Evolutionary conservation across 305 asterid genomes (phyloP), one percentile per base, ranked within the genome.

Genomic region (Fraxinus albicans): DNA sequence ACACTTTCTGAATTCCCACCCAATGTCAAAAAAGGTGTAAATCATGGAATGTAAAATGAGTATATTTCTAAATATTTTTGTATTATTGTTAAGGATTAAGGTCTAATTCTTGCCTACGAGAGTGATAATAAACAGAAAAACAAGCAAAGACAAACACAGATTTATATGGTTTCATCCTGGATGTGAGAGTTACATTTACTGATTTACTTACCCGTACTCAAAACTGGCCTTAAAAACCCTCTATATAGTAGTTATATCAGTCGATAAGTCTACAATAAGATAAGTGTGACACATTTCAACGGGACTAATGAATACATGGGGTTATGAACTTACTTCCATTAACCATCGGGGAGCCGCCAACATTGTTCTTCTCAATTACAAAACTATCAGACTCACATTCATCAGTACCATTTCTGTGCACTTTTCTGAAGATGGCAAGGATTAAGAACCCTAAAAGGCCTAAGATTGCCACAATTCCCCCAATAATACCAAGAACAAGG

Each of bases 401-500:
- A 53, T 81, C 83, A 21, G 72, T 86, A 73, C 88, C 87, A 40
- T 82, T 91, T 80, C 90, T 36, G 9, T 77, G 88, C 15, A 83
- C 53, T 84, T 83, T 89, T 86, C 86, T 92, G 81, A 81, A 90
- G 34, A 95, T 34, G 77, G 86, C 83, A 63, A 95, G n/a, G 76
- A 93, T 83, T 86, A 93, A 75, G 47, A 89, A 69, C 34, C 97
- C 98, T n/a, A 93, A 65, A 12, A 81, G 81, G 31, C 85, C 89
- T 21, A 94, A 80, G 8, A 87, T 77, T 15, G 77, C 90, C 58
- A 94, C 93, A 77, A 94, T 75, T 0, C 90, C 97, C 6, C 91
- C 94, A 79, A 95, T 90, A 9, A 97, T 77, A 7, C 93, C 98
- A 53, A 97, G 87, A 0, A 97, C 98, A 79, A 95, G 83, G 60